Evolutionary conservation across 176 grass and related monocot genomes (phyloP).

Genomic region (Leersia perrieri): DNA sequence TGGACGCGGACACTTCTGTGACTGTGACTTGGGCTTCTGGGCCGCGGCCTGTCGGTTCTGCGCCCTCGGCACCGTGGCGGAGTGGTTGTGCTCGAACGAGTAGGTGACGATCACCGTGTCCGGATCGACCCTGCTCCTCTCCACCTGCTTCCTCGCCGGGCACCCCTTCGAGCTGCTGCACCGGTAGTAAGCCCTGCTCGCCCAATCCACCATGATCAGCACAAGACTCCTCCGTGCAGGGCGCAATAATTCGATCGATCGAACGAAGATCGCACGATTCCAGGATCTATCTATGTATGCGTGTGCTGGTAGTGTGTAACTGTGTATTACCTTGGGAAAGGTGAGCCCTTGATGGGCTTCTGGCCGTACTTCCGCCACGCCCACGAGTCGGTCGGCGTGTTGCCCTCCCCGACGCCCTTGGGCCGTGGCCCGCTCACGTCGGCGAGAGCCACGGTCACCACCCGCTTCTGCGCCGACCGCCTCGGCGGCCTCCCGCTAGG

Average conservation of each 20-base stretch:
- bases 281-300: too few species aligned
- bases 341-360: slow-evolving; percentile 95
- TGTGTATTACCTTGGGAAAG: slow-evolving; percentile 80
- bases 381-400: slow-evolving; percentile 71
- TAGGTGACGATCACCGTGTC: slow-evolving; percentile 74
- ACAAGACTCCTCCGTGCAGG: background rate
- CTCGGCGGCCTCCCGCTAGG: slow-evolving; percentile 43
- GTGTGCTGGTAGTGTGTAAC: too few species aligned
- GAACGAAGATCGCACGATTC: background rate
- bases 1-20: background rate
- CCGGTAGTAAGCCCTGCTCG: slow-evolving; percentile 71
- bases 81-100: slow-evolving; percentile 92
- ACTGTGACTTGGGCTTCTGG: slow-evolving; percentile 26
- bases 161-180: slow-evolving; percentile 95
- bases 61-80: slow-evolving; percentile 33
- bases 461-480: slow-evolving; percentile 64
- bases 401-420: slow-evolving; percentile 70
- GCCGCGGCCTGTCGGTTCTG: slow-evolving; percentile 27
- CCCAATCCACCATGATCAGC: slow-evolving; percentile 15
- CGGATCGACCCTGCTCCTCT: slow-evolving; percentile 55
- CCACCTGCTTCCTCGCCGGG: slow-evolving; percentile 93
- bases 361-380: slow-evolving; percentile 96
- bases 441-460: slow-evolving; percentile 67
- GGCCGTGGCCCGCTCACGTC: slow-evolving; percentile 40
- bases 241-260: background rate